phyloP scores from a whole-genome alignment of 2,329 filamentous ascomycete species.

The Hymenoscyphus repandus region DNA sequence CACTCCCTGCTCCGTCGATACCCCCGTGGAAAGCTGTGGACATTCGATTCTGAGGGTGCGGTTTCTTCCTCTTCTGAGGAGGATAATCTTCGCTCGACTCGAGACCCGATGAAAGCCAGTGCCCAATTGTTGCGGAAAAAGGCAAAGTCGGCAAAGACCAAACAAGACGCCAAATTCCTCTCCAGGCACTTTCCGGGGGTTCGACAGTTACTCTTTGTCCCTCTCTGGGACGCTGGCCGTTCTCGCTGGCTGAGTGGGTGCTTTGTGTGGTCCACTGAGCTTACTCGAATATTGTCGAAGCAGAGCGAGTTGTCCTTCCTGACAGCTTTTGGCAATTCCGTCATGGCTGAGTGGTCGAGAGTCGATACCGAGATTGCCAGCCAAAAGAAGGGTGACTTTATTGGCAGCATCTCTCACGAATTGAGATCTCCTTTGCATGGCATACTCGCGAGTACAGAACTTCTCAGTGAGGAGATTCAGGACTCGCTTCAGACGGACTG shows the following conservation, averaged over 20 bases:
- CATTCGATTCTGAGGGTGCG: slow-evolving; percentile 39
- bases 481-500: slow-evolving; percentile 28
- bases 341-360: slow-evolving; percentile 51
- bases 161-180: slow-evolving; percentile 31
- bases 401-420: slow-evolving; percentile 55
- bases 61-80: slow-evolving; percentile 41
- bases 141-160: slow-evolving; percentile 12
- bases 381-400: slow-evolving; percentile 52
- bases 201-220: slow-evolving; percentile 43
- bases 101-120: slow-evolving; percentile 2
- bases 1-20: slow-evolving; percentile 37
- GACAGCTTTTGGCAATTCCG: slow-evolving; percentile 42
- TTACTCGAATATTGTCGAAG: slow-evolving; percentile 31
- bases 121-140: slow-evolving; percentile 13
- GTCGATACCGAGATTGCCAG: slow-evolving; percentile 47
- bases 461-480: slow-evolving; percentile 39
- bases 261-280: slow-evolving; percentile 39
- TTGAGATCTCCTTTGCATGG: slow-evolving; percentile 52
- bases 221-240: slow-evolving; percentile 43
- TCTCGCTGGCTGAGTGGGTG: slow-evolving; percentile 45
- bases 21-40: slow-evolving; percentile 43
- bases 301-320: slow-evolving; percentile 35
- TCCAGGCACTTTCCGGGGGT: slow-evolving; percentile 38
- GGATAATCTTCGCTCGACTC: slow-evolving; percentile 21
- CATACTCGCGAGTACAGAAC: slow-evolving; percentile 47